A percentile compares a stretch with the other conserved stretches of the same genome.
Evolutionary conservation across 805 yeast genomes (phyloP).

Genomic region (Candida oleophila): DNA sequence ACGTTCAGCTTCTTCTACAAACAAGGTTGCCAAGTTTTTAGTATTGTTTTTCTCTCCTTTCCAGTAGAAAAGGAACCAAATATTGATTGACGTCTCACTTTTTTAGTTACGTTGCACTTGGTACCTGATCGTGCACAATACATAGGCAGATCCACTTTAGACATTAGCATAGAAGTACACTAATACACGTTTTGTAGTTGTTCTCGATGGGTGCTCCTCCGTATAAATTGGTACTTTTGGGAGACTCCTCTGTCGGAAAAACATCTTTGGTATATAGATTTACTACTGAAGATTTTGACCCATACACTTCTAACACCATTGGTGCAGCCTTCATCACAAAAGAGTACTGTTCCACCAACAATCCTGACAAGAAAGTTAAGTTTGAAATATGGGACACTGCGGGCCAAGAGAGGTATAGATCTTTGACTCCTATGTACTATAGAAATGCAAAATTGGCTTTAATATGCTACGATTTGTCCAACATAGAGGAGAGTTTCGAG

Average conservation of each 20-base stretch:
- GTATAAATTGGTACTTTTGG: slow-evolving; percentile 41
- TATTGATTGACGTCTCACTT: no score
- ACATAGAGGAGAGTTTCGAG: slow-evolving; percentile 42
- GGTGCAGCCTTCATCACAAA: slow-evolving; percentile 99
- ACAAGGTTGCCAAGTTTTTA: no score
- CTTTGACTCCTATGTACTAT: slow-evolving; percentile 81
- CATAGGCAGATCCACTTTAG: not conserved
- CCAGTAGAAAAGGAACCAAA: no score
- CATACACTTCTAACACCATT: slow-evolving; percentile 82
- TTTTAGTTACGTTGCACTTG: no score
- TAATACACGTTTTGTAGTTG: not conserved
- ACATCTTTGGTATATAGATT: slow-evolving; percentile 81
- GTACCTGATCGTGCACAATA: not conserved
- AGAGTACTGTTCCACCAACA: slow-evolving; percentile 30
- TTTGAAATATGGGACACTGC: slow-evolving; percentile 88
- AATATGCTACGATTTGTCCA: slow-evolving; percentile 82
- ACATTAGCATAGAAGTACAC: not conserved
- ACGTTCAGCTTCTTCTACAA: no score
- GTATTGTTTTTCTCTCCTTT: no score
- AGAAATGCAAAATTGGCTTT: slow-evolving; percentile 71
- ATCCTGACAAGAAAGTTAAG: slow-evolving; percentile 43
- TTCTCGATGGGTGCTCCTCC: slow-evolving; percentile 20
- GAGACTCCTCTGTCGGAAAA: slow-evolving; percentile 64
- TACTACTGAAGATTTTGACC: slow-evolving; percentile 69
- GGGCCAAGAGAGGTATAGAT: slow-evolving; percentile 78